These are phyloP conservation scores for Xylaria sp. DNA, from an alignment of 2,329 filamentous ascomycete genomes.

Conservation along the genomic window DNA sequence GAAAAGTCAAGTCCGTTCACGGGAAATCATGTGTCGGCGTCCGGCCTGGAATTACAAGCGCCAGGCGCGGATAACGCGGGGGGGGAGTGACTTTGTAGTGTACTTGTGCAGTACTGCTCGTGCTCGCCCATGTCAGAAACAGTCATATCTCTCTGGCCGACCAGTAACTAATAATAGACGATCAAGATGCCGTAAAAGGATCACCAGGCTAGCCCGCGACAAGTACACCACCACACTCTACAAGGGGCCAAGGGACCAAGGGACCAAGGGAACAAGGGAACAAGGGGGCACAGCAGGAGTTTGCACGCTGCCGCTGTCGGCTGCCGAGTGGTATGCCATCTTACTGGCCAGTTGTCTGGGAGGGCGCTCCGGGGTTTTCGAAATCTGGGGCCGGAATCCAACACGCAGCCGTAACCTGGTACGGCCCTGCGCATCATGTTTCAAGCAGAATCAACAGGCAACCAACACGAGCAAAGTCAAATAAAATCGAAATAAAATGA, in stretches of 20 bases:
- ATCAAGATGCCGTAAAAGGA: conserved; percentile 8
- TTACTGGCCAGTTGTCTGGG: conserved; percentile 1
- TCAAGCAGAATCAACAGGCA: neutral
- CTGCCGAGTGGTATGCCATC: conserved; percentile 7
- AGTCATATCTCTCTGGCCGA: neutral
- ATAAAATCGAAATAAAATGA: no score
- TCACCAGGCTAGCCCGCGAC: conserved; percentile 12
- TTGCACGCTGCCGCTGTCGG: conserved; percentile 13
- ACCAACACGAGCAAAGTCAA: no score
- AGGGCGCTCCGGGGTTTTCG: conserved; percentile 10
- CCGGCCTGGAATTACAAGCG: conserved; percentile 14
- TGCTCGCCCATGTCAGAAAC: neutral
- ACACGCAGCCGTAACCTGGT: neutral
- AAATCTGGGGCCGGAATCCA: conserved; percentile 23
- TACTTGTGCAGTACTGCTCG: neutral
- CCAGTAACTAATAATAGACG: conserved; percentile 26
- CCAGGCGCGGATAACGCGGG: conserved; percentile 24
- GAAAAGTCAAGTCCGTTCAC: neutral
- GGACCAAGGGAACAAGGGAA: neutral
- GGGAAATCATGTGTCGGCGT: neutral
- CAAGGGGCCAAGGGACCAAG: neutral
- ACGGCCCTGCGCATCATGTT: conserved; percentile 2
- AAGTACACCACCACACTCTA: neutral
- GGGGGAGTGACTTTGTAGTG: neutral
- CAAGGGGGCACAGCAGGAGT: conserved; percentile 14